Percentiles rank a stretch among this genome's conserved stretches.
Conservation (phyloP, 345 rosid species). For the Eutrema japonicum region DNA sequence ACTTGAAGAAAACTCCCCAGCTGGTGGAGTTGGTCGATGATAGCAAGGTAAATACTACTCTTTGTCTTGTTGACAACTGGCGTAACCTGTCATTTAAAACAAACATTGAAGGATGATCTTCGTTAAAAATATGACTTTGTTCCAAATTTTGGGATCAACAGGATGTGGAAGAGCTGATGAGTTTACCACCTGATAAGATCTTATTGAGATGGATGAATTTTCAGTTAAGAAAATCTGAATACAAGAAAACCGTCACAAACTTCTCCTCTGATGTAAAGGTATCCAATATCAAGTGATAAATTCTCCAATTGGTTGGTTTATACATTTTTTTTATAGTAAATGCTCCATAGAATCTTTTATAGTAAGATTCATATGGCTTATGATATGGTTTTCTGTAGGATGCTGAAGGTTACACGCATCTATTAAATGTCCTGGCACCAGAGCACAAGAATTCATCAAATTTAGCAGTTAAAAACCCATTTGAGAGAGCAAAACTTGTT, state of each 20-base stretch:
- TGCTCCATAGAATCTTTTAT: neutral
- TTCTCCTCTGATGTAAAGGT: slow-evolving; percentile 99
- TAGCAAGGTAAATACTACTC: slow-evolving; percentile 59
- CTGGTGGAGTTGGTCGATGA: slow-evolving; percentile 89
- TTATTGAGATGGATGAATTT: slow-evolving; percentile 98
- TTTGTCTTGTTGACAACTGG: neutral
- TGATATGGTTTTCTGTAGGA: slow-evolving; percentile 61
- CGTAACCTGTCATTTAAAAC: neutral
- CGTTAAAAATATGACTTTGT: neutral
- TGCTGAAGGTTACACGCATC: slow-evolving; percentile 95
- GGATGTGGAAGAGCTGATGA: slow-evolving; percentile 99
- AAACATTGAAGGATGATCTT: neutral
- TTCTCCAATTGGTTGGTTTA: slow-evolving; percentile 9
- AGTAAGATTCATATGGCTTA: slow-evolving; percentile 9
- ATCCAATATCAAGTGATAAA: slow-evolving; percentile 16
- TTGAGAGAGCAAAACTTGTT: slow-evolving; percentile 79
- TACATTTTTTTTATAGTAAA: neutral
- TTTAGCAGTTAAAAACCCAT: slow-evolving; percentile 54
- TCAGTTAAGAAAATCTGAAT: slow-evolving; percentile 77
- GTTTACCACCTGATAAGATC: slow-evolving; percentile 97
- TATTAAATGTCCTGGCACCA: slow-evolving; percentile 89
- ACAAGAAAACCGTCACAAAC: slow-evolving; percentile 79
- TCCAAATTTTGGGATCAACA: slow-evolving; percentile 43
- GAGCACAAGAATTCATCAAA: slow-evolving; percentile 76
- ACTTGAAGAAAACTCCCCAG: slow-evolving; percentile 98